A percentile compares a stretch with the other conserved stretches of the same genome.
Conservation (phyloP, 495 filamentous ascomycete species). For the Tuber calosporum region DNA sequence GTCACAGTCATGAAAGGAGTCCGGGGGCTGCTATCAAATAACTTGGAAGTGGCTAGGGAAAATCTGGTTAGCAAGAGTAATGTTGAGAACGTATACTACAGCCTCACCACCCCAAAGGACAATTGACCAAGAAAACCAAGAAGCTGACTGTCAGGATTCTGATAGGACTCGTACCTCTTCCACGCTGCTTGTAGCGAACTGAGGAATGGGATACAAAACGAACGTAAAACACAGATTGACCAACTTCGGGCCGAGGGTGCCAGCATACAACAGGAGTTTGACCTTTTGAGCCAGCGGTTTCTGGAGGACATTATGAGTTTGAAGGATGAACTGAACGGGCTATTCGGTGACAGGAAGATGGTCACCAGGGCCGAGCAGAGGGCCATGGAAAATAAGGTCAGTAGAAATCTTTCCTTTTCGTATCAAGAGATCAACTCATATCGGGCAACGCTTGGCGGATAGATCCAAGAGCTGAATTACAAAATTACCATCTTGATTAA, state of each 20-base stretch:
- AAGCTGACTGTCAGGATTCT: not conserved
- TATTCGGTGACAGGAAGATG: slow-evolving; percentile 97
- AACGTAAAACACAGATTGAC: slow-evolving; percentile 55
- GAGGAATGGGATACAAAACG: slow-evolving; percentile 65
- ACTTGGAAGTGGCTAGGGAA: slow-evolving; percentile 69
- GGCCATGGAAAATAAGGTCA: slow-evolving; percentile 63
- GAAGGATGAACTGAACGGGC: slow-evolving; percentile 84
- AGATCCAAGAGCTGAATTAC: slow-evolving; percentile 89
- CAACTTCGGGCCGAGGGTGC: slow-evolving; percentile 70
- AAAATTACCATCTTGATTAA: slow-evolving; percentile 82
- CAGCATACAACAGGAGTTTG: slow-evolving; percentile 84
- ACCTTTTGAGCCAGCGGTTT: slow-evolving; percentile 75
- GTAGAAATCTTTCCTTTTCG: slow-evolving; percentile 22
- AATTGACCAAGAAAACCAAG: not conserved
- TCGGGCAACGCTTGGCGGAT: slow-evolving; percentile 16
- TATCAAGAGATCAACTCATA: not conserved
- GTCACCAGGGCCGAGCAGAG: slow-evolving; percentile 76
- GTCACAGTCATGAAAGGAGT: slow-evolving; percentile 84
- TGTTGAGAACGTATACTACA: slow-evolving; percentile 58
- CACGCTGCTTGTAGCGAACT: slow-evolving; percentile 90
- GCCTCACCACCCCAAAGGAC: not conserved
- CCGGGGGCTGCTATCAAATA: slow-evolving; percentile 62
- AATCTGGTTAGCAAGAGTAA: slow-evolving; percentile 71
- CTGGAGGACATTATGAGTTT: slow-evolving; percentile 69
- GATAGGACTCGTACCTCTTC: slow-evolving; percentile 79